These are phyloP conservation scores for Aspergillus clavatus DNA, from an alignment of 2,329 filamentous ascomycete species.

Conservation along the genomic window DNA sequence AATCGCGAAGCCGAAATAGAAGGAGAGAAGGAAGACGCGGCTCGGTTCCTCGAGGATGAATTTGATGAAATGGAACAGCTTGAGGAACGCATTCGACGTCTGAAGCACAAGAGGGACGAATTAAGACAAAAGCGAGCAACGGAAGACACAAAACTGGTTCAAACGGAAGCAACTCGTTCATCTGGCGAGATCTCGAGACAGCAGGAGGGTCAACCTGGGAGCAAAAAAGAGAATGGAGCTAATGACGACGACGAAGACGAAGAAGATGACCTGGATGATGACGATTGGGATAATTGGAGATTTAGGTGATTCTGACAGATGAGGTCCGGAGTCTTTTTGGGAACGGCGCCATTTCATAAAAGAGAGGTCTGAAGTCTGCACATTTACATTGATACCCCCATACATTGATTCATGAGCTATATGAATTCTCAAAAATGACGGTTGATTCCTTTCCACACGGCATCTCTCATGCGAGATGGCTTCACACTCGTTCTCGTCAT, in stretches of 20 bases:
- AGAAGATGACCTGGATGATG: conserved; percentile 53
- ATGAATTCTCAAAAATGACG: conserved; percentile 14
- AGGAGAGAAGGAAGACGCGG: conserved; percentile 72
- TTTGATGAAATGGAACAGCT: conserved; percentile 79
- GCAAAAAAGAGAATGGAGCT: conserved; percentile 41
- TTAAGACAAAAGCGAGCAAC: conserved; percentile 45
- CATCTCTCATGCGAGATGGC: neutral
- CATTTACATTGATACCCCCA: conserved; percentile 35
- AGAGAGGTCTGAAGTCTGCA: conserved; percentile 22
- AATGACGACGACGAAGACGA: conserved; percentile 27
- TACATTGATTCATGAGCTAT: conserved; percentile 20
- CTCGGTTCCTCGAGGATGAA: conserved; percentile 66
- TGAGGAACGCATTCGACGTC: conserved; percentile 62
- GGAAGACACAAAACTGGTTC: conserved; percentile 23
- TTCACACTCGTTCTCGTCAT: neutral
- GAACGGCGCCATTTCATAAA: conserved; percentile 22
- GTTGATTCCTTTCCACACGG: conserved; percentile 13
- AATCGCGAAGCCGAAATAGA: conserved; percentile 53
- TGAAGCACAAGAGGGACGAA: conserved; percentile 68
- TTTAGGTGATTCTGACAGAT: conserved; percentile 26
- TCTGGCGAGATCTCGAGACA: conserved; percentile 21
- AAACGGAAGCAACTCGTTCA: conserved; percentile 24
- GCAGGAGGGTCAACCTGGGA: conserved; percentile 33
- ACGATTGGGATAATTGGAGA: conserved; percentile 44
- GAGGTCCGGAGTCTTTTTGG: conserved; percentile 15